Base-by-base conservation (phyloP, 495 filamentous ascomycete species). In the Penicillium daleae region DNA sequence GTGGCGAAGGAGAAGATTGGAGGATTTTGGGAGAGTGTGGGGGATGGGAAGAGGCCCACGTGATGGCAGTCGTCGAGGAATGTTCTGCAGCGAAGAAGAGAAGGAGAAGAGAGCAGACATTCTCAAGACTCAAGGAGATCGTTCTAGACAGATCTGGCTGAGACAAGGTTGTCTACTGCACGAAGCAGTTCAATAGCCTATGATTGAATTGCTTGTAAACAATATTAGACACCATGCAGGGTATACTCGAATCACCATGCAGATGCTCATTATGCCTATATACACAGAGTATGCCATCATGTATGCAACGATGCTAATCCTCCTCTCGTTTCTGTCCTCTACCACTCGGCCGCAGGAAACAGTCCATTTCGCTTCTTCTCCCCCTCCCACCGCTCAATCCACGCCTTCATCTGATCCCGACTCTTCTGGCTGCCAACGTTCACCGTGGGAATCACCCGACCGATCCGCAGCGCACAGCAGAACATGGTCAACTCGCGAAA, bases 401-500 rank as follows among this genome's bases (percentile, higher is more conserved):
- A 99, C 10, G 69, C 82, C 82, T 91, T 96, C 95, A 99, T 99
- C 73, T 83, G 83, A 74, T 88, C 87, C 53, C 95, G 82, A 39
- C 78, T 80, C 74, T 85, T 89, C 62, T 80, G 80, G 65, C 75
- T 87, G 19, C 92, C 92, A 15, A 97, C 90, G 75, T 98, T 97
- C 0, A 99, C 95, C 6, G 95, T 99, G 3, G 95, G 95, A 19
- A 99, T 88, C 4, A 99, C 84, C 75, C 87, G 89, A 55, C 92
- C 92, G 59, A 98, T 94, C 52, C 91, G 76, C 74, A 99, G 72
- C 56, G 87, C 87, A 77, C 93, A 95, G 64, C 92, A 88, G 68
- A 99, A 98, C 85, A 97, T 88, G 3, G 92, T 92, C 72, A 99
- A 74, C 81, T 99, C 95, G 22, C 95, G 80, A 70, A 99, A 99